Conservation (phyloP, 2,329 filamentous ascomycete genomes). For the Decorospora gaudefroyi region DNA sequence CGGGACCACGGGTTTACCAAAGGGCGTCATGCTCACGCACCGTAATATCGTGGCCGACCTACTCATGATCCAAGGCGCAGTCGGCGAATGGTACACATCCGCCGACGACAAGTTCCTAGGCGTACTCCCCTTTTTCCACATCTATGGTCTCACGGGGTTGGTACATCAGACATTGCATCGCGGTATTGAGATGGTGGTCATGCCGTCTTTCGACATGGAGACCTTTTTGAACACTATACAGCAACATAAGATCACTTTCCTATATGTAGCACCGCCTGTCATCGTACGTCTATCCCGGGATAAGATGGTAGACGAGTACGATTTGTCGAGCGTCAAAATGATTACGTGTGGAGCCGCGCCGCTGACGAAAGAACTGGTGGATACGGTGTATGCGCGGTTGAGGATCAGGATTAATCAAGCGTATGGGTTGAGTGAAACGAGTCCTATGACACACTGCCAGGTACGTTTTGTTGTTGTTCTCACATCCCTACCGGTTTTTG, state of each 20-base stretch:
- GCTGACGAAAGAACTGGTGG: constrained; percentile 75
- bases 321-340: constrained; percentile 76
- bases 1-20: constrained; percentile 52
- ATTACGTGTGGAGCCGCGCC: constrained; percentile 86
- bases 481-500: too few relatives aligned
- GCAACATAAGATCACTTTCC: constrained; percentile 71
- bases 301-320: constrained; percentile 75
- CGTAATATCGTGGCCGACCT: constrained; percentile 63
- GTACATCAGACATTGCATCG: constrained; percentile 68
- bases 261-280: constrained; percentile 82
- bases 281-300: constrained; percentile 78
- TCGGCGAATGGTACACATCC: constrained; percentile 75
- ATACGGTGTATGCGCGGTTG: constrained; percentile 72
- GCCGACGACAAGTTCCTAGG: constrained; percentile 69
- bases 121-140: constrained; percentile 87
- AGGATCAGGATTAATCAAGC: constrained; percentile 48
- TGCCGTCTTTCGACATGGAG: constrained; percentile 80
- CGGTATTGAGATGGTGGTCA: constrained; percentile 70
- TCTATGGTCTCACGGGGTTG: constrained; percentile 78
- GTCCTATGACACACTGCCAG: constrained; percentile 32
- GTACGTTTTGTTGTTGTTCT: constrained; percentile 15
- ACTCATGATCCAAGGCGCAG: constrained; percentile 81
- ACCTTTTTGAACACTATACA: constrained; percentile 76
- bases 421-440: constrained; percentile 34
- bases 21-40: constrained; percentile 53